Percentiles rank a stretch among this genome's conserved stretches.
Conservation (phyloP, 73 alveolate genomes). For the Durusdinium trenchii region DNA sequence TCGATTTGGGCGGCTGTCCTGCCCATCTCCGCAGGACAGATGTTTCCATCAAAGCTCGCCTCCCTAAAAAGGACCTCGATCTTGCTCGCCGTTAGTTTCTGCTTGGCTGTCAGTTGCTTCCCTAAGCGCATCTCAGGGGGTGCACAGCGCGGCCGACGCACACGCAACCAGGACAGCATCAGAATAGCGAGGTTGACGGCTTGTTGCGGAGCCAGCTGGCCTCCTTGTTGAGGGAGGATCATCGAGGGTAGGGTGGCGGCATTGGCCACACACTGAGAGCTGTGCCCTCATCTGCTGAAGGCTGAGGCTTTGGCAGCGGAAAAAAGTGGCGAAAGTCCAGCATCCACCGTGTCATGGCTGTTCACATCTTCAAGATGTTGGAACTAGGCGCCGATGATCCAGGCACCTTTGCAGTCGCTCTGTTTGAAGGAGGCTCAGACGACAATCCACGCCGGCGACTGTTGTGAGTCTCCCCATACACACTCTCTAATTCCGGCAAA, state of each 20-base stretch:
- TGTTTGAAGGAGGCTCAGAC: neutral
- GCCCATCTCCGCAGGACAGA: conserved; percentile 37
- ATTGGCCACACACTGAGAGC: conserved; percentile 34
- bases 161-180: neutral
- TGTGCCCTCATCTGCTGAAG: neutral
- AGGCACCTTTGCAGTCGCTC: neutral
- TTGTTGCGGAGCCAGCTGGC: neutral
- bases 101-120: neutral
- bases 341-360: neutral
- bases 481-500: neutral
- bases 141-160: neutral
- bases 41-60: neutral
- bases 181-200: neutral
- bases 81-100: neutral
- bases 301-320: neutral
- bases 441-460: too few relatives aligned
- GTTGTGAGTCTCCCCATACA: neutral
- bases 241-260: conserved; percentile 25
- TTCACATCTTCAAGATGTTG: neutral
- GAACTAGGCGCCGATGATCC: neutral
- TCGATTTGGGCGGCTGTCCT: conserved; percentile 12
- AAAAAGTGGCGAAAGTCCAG: neutral
- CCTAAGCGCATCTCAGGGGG: neutral
- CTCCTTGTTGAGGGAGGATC: neutral
- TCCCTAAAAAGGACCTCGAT: neutral